These are phyloP conservation scores for Fimicolochytrium jonesii DNA, from an alignment of 192 early-diverging fungal species.

Conservation along the genomic window DNA sequence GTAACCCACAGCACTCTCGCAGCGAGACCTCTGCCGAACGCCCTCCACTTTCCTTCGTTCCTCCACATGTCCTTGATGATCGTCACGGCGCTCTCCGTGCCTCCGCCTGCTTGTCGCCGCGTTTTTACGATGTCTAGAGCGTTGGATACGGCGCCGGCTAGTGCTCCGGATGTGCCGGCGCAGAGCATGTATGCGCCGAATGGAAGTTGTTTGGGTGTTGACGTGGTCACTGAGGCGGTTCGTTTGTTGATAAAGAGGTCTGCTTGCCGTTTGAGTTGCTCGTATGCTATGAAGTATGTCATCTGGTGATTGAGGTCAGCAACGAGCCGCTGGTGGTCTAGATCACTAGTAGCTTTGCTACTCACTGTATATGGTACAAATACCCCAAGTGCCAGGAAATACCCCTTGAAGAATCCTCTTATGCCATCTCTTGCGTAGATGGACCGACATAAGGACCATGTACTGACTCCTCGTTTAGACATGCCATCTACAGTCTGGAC, in stretches of 20 bases:
- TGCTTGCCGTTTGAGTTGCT: slow-evolving; percentile 47
- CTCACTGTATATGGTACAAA: slow-evolving; percentile 69
- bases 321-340: too few relatives aligned
- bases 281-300: slow-evolving; percentile 66
- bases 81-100: background rate
- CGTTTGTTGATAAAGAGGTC: background rate
- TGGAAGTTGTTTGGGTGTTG: slow-evolving; percentile 31
- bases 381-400: slow-evolving; percentile 66
- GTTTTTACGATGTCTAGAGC: slow-evolving; percentile 77
- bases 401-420: slow-evolving; percentile 67
- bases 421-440: slow-evolving; percentile 59
- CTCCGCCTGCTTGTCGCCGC: slow-evolving; percentile 52
- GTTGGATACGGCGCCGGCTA: slow-evolving; percentile 62
- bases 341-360: too few relatives aligned
- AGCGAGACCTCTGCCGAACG: slow-evolving; percentile 62
- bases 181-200: slow-evolving; percentile 56
- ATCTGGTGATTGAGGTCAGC: slow-evolving; percentile 13
- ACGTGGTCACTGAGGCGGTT: background rate
- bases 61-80: slow-evolving; percentile 31
- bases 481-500: slow-evolving; percentile 25
- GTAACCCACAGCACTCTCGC: slow-evolving; percentile 68
- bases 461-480: background rate
- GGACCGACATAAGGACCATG: slow-evolving; percentile 31
- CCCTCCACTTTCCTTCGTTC: slow-evolving; percentile 50
- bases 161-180: slow-evolving; percentile 53